Percentiles rank a stretch among this genome's conserved stretches.
These are phyloP conservation scores for Anthracocystis panici-leucophaei DNA, from an alignment of 1,284 basidiomycete genomes.

Conservation along the genomic window DNA sequence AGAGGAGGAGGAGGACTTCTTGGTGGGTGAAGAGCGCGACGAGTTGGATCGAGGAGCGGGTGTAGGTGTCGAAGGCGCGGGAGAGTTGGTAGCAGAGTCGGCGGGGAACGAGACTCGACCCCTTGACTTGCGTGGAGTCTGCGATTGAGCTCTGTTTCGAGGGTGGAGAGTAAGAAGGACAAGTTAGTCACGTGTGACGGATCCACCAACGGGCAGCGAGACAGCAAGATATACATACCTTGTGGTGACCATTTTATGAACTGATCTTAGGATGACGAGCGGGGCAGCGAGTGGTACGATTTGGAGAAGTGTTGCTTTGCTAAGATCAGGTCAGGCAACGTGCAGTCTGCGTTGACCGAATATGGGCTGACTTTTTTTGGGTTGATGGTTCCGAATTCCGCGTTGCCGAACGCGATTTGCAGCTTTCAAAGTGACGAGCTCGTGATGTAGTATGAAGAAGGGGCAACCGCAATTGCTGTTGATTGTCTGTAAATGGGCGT, in stretches of 20 bases:
- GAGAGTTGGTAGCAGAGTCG: constrained; percentile 41
- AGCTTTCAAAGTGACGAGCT: constrained; percentile 1
- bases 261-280: neutral
- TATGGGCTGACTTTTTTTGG: constrained; percentile 36
- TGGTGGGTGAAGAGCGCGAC: constrained; percentile 27
- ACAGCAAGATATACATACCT: constrained; percentile 31
- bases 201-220: too few relatives aligned
- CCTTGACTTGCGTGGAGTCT: constrained; percentile 37
- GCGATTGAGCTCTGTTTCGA: constrained; percentile 36
- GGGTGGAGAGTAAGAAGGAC: neutral
- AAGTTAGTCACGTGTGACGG: neutral
- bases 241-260: constrained; percentile 43
- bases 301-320: constrained; percentile 21
- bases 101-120: constrained; percentile 33
- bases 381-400: constrained; percentile 31
- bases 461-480: neutral
- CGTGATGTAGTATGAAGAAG: neutral
- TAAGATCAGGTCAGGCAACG: constrained; percentile 11
- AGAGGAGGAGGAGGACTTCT: constrained; percentile 20
- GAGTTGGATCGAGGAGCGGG: constrained; percentile 33
- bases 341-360: constrained; percentile 6
- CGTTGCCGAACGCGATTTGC: constrained; percentile 16
- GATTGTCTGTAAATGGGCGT: neutral
- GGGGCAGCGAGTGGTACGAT: constrained; percentile 4
- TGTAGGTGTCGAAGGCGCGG: constrained; percentile 39